Base-by-base conservation (phyloP, 495 filamentous ascomycete species). In the Trichodelitschia bisporula region DNA sequence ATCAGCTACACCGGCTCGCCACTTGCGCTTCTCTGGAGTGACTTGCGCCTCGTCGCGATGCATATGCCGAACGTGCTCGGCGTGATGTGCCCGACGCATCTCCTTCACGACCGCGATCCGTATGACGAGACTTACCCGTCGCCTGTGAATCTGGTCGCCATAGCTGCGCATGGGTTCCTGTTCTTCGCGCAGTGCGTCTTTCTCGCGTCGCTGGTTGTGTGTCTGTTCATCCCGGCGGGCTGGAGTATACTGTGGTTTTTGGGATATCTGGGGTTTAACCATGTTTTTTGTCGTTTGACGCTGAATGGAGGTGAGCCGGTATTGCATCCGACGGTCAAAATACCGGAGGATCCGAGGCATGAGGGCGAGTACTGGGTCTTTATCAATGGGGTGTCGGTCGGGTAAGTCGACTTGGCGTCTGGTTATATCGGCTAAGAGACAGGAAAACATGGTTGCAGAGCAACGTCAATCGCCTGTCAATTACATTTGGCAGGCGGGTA, bases 401-500 rank as follows among this genome's bases (percentile, higher is more conserved):
- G 71, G 66, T 59, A 54, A 31, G 50, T 40, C n/a, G n/a, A n/a
- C 55, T 43, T 19, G 16, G 18, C 17, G 12, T 0, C 1, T 4
- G 1, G n/a, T 16, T 18, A 24, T 12, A 29, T 20, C 13, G 21
- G 20, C 41, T 28, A 8, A 19, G 28, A 59, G 60, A 15, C 28
- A 45, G 39, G 10, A 50, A 58, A 20, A 53, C 61, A 37, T 69
- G 70, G 59, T 48, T 76, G 9, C 64, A 74, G 49, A 55, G 48
- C 27, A 80, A 77, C 38, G 51, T 84, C 32, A 61, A 90, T 43
- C 61, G 71, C 8, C 49, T 86, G 6, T 65, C 74, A 0, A 48
- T 65, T 28, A 79, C 70, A 18, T 90, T 89, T 43, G 67, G 72
- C 30, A 61, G 79, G 4, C 69, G 62, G 2, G 49, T 90, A 14